Conservation (phyloP, 2,329 filamentous ascomycete species). For the Fusarium camptoceras region DNA sequence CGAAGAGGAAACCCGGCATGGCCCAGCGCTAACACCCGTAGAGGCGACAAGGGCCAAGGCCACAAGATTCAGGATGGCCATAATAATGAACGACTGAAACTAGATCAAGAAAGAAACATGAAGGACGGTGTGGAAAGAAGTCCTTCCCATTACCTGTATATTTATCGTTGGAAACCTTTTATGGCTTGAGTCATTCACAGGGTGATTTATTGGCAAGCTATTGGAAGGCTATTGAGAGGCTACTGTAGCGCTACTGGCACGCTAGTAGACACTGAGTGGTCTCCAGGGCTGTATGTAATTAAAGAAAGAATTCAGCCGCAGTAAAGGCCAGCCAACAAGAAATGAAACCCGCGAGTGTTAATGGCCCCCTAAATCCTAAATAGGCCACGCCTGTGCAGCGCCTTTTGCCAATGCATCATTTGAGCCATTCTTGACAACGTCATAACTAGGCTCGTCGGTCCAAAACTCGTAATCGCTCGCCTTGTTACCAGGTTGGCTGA, state of each 20-base stretch:
- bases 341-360: too few relatives aligned
- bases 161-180: too few relatives aligned
- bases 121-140: too few relatives aligned
- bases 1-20: not conserved
- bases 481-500: not conserved
- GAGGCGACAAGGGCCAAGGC: not conserved
- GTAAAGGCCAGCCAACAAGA: too few relatives aligned
- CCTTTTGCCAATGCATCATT: not conserved
- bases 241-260: not conserved
- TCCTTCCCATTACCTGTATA: too few relatives aligned
- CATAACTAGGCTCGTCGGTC: not conserved
- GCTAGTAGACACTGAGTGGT: not conserved
- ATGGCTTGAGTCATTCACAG: not conserved
- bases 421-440: not conserved
- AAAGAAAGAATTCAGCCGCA: too few relatives aligned
- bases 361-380: not conserved
- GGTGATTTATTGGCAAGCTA: not conserved
- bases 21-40: not conserved
- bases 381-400: not conserved
- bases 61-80: not conserved
- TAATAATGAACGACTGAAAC: not conserved
- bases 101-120: not conserved
- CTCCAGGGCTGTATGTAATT: too few relatives aligned
- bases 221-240: not conserved
- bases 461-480: not conserved